These are phyloP conservation scores for Pyropia yezoensis DNA, from an alignment of 23 red algal species.

Conservation along the genomic window DNA sequence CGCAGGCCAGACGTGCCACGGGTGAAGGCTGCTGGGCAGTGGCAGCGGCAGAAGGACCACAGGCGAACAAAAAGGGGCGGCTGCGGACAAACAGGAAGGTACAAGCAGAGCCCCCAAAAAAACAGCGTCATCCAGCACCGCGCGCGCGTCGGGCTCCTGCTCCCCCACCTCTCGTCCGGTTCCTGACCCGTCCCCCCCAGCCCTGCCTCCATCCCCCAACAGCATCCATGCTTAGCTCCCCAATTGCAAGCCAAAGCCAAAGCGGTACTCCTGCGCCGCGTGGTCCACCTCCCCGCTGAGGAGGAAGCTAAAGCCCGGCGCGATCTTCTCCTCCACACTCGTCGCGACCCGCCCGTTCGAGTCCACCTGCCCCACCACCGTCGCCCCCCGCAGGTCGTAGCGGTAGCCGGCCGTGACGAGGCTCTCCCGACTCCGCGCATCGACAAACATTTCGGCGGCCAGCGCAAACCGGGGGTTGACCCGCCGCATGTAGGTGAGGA, in stretches of 20 bases:
- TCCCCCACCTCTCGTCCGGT: too few relatives aligned
- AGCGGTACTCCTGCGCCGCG: constrained; percentile 66
- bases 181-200: too few relatives aligned
- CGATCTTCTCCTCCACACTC: constrained; percentile 82
- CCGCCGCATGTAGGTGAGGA: constrained; percentile 73
- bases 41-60: too few relatives aligned
- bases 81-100: too few relatives aligned
- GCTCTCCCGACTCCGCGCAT: constrained; percentile 68
- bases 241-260: constrained; percentile 92
- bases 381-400: constrained; percentile 70
- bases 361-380: constrained; percentile 74
- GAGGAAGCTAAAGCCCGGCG: constrained; percentile 70
- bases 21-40: too few relatives aligned
- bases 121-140: too few relatives aligned
- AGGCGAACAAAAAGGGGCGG: too few relatives aligned
- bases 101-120: too few relatives aligned
- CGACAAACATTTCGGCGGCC: constrained; percentile 81
- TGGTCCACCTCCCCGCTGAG: constrained; percentile 92
- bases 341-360: constrained; percentile 83
- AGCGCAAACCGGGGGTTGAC: constrained; percentile 66
- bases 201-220: too few relatives aligned
- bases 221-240: constrained; percentile 3
- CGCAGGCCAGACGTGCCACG: too few relatives aligned
- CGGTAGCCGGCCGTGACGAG: constrained; percentile 76
- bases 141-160: too few relatives aligned